Conservation (phyloP, 1,139 yeast genomes). For the Meyerozyma elateridarum region DNA sequence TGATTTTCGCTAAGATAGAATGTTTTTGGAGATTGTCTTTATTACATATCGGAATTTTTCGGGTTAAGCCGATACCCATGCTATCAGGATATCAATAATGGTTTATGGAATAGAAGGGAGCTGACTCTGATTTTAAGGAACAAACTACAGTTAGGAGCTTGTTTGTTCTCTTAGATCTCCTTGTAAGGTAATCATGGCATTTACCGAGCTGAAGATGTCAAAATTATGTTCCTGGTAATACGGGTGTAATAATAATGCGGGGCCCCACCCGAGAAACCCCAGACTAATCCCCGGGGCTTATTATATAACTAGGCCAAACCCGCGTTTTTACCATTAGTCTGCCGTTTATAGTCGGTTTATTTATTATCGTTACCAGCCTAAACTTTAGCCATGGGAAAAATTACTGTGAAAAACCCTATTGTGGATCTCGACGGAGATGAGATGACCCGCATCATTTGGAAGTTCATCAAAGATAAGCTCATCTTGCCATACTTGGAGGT, state of each 20-base stretch:
- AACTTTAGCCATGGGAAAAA: too few species aligned
- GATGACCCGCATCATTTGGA: conserved; percentile 92
- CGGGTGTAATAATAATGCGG: neutral
- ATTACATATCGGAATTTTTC: too few species aligned
- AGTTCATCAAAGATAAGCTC: conserved; percentile 73
- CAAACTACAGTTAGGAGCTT: too few species aligned
- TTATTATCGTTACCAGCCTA: too few species aligned
- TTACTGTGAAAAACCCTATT: conserved; percentile 80
- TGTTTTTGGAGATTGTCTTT: too few species aligned
- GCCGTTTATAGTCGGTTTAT: neutral
- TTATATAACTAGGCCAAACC: conserved; percentile 3
- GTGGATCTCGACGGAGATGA: conserved; percentile 98
- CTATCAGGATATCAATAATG: too few species aligned
- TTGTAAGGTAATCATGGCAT: too few species aligned
- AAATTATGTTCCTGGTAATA: neutral
- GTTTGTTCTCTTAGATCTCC: too few species aligned
- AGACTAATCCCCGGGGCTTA: conserved; percentile 1
- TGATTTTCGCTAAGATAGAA: too few species aligned
- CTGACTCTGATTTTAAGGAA: too few species aligned
- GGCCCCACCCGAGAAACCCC: conserved; percentile 3
- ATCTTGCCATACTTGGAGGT: conserved; percentile 81
- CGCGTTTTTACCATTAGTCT: neutral
- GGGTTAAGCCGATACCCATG: too few species aligned
- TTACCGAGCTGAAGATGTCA: neutral
- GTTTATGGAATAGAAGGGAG: too few species aligned